Evolutionary conservation across 2,329 filamentous ascomycete species (phyloP).

Genomic region (Penicillium brasilianum): DNA sequence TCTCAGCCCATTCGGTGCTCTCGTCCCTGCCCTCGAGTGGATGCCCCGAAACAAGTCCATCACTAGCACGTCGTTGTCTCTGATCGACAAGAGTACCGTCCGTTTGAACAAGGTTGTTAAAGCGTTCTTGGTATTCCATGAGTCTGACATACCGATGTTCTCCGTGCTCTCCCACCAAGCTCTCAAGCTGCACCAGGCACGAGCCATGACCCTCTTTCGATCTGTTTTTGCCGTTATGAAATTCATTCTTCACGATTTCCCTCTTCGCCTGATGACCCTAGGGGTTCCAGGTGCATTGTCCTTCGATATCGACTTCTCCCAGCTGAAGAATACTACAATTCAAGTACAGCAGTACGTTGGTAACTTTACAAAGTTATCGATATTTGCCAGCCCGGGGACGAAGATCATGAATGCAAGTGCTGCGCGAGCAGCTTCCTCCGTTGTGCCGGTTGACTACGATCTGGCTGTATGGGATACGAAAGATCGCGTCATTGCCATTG

Average conservation of each 20-base stretch:
- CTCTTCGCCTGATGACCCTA: conserved; percentile 39
- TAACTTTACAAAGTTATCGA: conserved; percentile 27
- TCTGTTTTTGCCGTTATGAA: conserved; percentile 47
- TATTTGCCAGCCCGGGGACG: conserved; percentile 32
- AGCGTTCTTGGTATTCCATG: conserved; percentile 49
- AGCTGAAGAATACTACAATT: conserved; percentile 23
- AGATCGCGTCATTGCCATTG: conserved; percentile 72
- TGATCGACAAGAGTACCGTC: conserved; percentile 49
- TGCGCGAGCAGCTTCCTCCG: conserved; percentile 24
- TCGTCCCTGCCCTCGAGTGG: conserved; percentile 44
- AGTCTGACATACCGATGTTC: conserved; percentile 74
- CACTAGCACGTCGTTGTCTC: conserved; percentile 47
- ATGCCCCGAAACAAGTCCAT: conserved; percentile 43
- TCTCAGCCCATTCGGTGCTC: conserved; percentile 40
- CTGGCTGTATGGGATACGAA: conserved; percentile 73
- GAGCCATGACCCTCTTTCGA: conserved; percentile 52
- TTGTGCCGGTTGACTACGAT: conserved; percentile 56
- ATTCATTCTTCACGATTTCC: conserved; percentile 50
- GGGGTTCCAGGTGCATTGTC: conserved; percentile 32
- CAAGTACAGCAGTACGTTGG: conserved; percentile 30
- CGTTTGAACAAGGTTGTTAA: conserved; percentile 46
- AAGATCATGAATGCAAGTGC: conserved; percentile 36
- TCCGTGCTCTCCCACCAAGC: conserved; percentile 77
- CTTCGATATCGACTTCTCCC: conserved; percentile 24
- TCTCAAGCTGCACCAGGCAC: conserved; percentile 63